phyloP scores from a whole-genome alignment of 306 rosid species.

The Styphnolobium japonicum region DNA sequence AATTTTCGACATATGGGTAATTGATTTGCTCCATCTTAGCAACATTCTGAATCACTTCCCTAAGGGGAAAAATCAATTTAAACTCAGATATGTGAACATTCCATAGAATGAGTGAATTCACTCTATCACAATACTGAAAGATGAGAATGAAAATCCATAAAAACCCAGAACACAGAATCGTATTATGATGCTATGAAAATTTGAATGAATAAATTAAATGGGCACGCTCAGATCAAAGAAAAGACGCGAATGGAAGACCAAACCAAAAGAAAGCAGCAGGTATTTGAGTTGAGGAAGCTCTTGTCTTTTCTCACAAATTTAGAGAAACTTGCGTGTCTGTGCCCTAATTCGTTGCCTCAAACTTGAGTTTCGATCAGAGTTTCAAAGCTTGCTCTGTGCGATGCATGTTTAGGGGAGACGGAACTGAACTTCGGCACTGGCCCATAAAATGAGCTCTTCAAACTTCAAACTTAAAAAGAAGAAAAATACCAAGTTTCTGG shows the following conservation, averaged over 20 bases:
- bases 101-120: not conserved
- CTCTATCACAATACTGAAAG: not conserved
- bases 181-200: not conserved
- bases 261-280: not conserved
- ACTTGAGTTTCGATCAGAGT: not conserved
- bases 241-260: not conserved
- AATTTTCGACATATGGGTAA: constrained; percentile 47
- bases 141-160: not conserved
- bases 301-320: not conserved
- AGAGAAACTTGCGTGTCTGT: not conserved
- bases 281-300: no score
- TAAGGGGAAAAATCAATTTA: no score
- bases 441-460: no score
- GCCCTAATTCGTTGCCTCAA: not conserved
- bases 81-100: no score
- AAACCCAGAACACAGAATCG: not conserved
- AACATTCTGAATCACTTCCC: constrained; percentile 68
- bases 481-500: no score
- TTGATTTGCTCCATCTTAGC: constrained; percentile 54
- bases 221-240: not conserved
- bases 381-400: not conserved
- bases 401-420: not conserved
- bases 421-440: no score
- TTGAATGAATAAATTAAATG: not conserved
- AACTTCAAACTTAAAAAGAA: no score